phyloP scores from a whole-genome alignment of 257 asterid species.

The Oldenlandia corymbosa region DNA sequence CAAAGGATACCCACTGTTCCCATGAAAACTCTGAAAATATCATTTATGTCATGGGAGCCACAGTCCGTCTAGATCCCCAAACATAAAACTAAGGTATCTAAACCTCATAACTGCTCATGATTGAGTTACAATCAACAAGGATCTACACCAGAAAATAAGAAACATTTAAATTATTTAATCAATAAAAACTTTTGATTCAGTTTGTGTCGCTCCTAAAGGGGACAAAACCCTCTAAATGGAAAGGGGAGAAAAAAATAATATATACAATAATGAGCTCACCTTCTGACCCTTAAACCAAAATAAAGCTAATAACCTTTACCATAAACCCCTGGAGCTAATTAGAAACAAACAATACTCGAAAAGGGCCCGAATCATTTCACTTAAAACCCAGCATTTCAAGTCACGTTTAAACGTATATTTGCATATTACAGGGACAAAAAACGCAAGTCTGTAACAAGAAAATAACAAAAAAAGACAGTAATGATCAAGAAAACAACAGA shows the following conservation, averaged over 20 bases:
- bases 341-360: background rate
- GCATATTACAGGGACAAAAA: background rate
- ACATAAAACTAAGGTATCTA: too few species aligned
- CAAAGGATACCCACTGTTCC: background rate
- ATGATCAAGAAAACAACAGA: background rate
- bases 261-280: background rate
- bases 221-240: too few species aligned
- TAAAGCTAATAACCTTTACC: background rate
- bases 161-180: too few species aligned
- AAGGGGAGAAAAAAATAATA: background rate
- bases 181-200: too few species aligned
- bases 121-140: background rate
- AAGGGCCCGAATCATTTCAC: background rate
- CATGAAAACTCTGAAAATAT: background rate
- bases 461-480: too few species aligned
- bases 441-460: background rate
- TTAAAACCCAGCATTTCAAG: background rate
- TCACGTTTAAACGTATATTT: background rate
- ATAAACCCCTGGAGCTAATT: constrained; percentile 3
- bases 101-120: background rate
- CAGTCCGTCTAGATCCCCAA: background rate
- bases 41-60: background rate
- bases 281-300: background rate
- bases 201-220: too few species aligned
- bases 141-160: background rate